These are phyloP conservation scores for Fusarium secorum DNA, from an alignment of 2,329 filamentous ascomycete genomes.

Conservation along the genomic window DNA sequence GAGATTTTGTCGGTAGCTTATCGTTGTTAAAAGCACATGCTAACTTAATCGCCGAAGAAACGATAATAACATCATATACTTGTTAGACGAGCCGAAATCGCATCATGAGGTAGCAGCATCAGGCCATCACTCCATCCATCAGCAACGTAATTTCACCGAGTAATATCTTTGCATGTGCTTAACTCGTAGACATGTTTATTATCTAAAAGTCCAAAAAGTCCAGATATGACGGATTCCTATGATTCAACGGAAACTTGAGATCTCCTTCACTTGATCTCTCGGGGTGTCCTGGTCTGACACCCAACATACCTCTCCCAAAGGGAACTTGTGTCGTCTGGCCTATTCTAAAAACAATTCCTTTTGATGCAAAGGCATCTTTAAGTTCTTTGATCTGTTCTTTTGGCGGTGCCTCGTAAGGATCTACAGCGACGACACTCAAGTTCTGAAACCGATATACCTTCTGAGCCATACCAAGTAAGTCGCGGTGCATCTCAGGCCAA, in stretches of 20 bases:
- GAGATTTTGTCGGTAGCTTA: accelerated
- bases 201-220: constrained; percentile 21
- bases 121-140: background rate
- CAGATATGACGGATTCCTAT: constrained; percentile 20
- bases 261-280: constrained; percentile 21
- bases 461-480: constrained; percentile 33
- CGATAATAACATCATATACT: background rate
- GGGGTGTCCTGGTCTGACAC: constrained; percentile 37
- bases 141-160: background rate
- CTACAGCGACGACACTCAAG: constrained; percentile 36
- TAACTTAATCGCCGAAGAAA: background rate
- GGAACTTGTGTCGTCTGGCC: constrained; percentile 39
- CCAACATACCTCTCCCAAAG: constrained; percentile 41
- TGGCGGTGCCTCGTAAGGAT: constrained; percentile 35
- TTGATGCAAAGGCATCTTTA: constrained; percentile 20
- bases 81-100: background rate
- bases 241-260: constrained; percentile 34
- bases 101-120: background rate
- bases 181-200: background rate
- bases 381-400: constrained; percentile 33
- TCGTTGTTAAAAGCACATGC: background rate
- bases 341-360: constrained; percentile 31
- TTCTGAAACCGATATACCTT: constrained; percentile 38
- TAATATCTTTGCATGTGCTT: background rate
- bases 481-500: constrained; percentile 40